Conservation (phyloP, 805 yeast genomes). For the Metschnikowia lunata region DNA sequence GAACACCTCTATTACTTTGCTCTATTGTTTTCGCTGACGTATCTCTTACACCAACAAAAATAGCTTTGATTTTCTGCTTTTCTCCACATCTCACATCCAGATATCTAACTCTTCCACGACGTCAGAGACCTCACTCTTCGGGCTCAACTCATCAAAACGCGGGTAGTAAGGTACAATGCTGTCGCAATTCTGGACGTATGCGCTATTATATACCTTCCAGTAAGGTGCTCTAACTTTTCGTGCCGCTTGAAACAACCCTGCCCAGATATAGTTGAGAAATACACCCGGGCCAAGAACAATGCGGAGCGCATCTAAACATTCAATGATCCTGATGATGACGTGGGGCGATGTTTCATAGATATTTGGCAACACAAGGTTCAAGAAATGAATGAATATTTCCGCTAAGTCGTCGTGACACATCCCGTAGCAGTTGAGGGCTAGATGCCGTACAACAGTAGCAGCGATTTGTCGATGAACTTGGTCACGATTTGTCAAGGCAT, state of each 20-base stretch:
- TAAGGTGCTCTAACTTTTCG: slow-evolving; percentile 76
- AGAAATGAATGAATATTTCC: slow-evolving; percentile 69
- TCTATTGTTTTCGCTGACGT: not conserved
- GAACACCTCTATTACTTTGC: not conserved
- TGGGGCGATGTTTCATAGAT: slow-evolving; percentile 94
- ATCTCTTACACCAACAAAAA: not conserved
- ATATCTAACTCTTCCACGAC: slow-evolving; percentile 51
- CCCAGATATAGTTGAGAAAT: slow-evolving; percentile 71
- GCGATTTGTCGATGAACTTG: slow-evolving; percentile 95
- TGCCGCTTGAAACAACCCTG: slow-evolving; percentile 93
- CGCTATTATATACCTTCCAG: slow-evolving; percentile 77
- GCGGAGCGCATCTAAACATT: slow-evolving; percentile 71
- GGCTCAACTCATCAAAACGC: slow-evolving; percentile 30
- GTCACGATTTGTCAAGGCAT: slow-evolving; percentile 87
- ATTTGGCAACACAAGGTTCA: slow-evolving; percentile 83
- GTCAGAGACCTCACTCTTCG: slow-evolving; percentile 17
- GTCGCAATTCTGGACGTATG: slow-evolving; percentile 71
- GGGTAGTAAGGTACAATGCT: slow-evolving; percentile 84
- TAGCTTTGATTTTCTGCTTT: no score
- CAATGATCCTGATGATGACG: slow-evolving; percentile 77
- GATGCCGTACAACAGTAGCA: slow-evolving; percentile 75
- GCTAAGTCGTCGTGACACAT: slow-evolving; percentile 60
- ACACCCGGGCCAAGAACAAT: slow-evolving; percentile 73
- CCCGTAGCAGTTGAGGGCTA: slow-evolving; percentile 77
- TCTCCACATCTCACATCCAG: slow-evolving; percentile 21